Evolutionary conservation across 805 yeast species (phyloP).

Genomic region (Pichia deserticola): DNA sequence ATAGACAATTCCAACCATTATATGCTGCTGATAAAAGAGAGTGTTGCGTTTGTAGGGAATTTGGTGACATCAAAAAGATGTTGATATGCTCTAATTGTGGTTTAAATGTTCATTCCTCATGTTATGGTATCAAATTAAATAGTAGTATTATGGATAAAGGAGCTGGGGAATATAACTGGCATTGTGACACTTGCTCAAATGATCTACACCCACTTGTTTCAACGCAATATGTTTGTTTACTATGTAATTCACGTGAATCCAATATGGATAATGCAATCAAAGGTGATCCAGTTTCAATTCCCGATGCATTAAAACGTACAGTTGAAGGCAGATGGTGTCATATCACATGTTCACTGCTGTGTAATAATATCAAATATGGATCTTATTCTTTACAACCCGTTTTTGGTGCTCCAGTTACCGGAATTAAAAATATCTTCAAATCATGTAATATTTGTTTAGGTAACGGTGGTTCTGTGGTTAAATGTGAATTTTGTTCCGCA

Average conservation of each 20-base stretch:
- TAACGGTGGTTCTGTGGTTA: constrained; percentile 42
- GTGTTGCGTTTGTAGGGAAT: constrained; percentile 54
- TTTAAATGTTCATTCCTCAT: constrained; percentile 57
- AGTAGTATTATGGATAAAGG: constrained; percentile 5
- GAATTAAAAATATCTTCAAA: constrained; percentile 26
- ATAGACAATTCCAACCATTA: constrained; percentile 12
- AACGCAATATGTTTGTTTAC: constrained; percentile 51
- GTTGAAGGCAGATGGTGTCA: constrained; percentile 71
- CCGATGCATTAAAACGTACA: constrained; percentile 69
- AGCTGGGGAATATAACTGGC: constrained; percentile 45
- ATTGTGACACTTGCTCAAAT: constrained; percentile 74
- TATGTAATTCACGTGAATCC: constrained; percentile 54
- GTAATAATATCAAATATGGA: constrained; percentile 37
- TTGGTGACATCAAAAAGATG: constrained; percentile 29
- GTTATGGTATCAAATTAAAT: constrained; percentile 48
- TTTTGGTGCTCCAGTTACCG: constrained; percentile 28
- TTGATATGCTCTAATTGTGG: constrained; percentile 61
- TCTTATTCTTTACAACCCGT: constrained; percentile 40
- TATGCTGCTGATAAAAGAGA: constrained; percentile 26
- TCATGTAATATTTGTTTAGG: constrained; percentile 40
- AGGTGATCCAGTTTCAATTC: constrained; percentile 35
- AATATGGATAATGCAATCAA: constrained; percentile 39
- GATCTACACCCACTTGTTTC: constrained; percentile 53
- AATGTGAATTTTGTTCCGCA: constrained; percentile 40
- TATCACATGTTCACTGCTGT: constrained; percentile 58